Conservation (phyloP, 2,329 filamentous ascomycete species). For the Harringtonia lauricola region DNA sequence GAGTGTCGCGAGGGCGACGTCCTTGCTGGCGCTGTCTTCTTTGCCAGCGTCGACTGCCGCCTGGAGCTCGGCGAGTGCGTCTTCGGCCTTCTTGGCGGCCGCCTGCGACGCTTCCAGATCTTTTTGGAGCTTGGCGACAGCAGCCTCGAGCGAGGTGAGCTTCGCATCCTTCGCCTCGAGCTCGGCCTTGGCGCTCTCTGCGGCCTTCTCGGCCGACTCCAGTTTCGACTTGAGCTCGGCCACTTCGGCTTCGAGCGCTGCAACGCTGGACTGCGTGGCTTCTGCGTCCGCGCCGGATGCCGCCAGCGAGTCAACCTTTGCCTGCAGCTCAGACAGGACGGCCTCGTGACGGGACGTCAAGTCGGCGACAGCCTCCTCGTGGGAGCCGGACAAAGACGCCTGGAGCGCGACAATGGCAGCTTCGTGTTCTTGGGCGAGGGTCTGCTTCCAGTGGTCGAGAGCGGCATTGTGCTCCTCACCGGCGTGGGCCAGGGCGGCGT, state of each 20-base stretch:
- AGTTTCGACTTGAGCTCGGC: conserved; percentile 36
- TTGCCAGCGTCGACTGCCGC: conserved; percentile 36
- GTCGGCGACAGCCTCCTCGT: conserved; percentile 37
- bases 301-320: conserved; percentile 41
- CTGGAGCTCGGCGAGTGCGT: conserved; percentile 36
- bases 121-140: conserved; percentile 23
- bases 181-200: conserved; percentile 28
- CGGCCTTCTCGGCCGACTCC: conserved; percentile 33
- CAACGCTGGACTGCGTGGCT: conserved; percentile 33
- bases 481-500: conserved; percentile 26
- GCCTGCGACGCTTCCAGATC: conserved; percentile 25
- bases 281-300: conserved; percentile 34
- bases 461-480: conserved; percentile 36
- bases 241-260: conserved; percentile 40
- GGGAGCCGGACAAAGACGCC: conserved; percentile 29
- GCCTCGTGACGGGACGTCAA: conserved; percentile 39
- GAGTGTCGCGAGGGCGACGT: conserved; percentile 36
- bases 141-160: conserved; percentile 29
- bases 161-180: conserved; percentile 31
- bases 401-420: conserved; percentile 38
- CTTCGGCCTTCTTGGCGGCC: conserved; percentile 29
- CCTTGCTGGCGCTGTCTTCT: conserved; percentile 34
- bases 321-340: conserved; percentile 36
- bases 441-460: conserved; percentile 37
- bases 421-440: conserved; percentile 38